phyloP scores from a whole-genome alignment of 306 rosid species.

The Casuarina equisetifolia region DNA sequence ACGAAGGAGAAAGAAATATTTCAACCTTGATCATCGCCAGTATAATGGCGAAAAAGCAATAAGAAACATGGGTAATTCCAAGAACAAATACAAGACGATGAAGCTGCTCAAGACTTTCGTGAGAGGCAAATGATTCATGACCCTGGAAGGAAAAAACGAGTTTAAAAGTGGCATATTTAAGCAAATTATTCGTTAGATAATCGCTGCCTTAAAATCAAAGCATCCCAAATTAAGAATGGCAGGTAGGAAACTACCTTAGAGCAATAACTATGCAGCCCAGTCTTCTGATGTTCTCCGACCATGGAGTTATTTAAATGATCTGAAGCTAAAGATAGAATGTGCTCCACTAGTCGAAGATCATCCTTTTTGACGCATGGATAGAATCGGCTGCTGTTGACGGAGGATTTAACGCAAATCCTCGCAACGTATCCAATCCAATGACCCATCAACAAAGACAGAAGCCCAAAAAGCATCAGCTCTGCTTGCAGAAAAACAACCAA shows the following conservation, averaged over 20 bases:
- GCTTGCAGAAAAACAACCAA: slow-evolving; percentile 26
- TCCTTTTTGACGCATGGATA: slow-evolving; percentile 60
- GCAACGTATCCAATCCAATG: slow-evolving; percentile 84
- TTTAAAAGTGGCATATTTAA: slow-evolving; percentile 7
- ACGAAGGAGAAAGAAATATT: slow-evolving; percentile 4
- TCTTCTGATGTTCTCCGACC: slow-evolving; percentile 31
- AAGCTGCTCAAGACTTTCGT: slow-evolving; percentile 92
- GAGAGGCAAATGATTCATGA: slow-evolving; percentile 80
- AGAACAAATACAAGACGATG: slow-evolving; percentile 85
- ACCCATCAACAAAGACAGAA: slow-evolving; percentile 86
- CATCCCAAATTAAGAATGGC: neutral
- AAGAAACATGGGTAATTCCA: slow-evolving; percentile 75
- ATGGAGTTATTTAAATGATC: slow-evolving; percentile 43
- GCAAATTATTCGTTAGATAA: neutral
- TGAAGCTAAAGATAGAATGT: slow-evolving; percentile 24
- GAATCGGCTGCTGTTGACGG: slow-evolving; percentile 60
- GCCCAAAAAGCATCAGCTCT: slow-evolving; percentile 93
- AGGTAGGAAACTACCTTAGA: slow-evolving; percentile 53
- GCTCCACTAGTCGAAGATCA: slow-evolving; percentile 22
- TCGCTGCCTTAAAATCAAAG: slow-evolving; percentile 5
- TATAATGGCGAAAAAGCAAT: slow-evolving; percentile 73
- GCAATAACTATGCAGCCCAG: slow-evolving; percentile 49
- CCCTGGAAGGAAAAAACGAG: slow-evolving; percentile 46
- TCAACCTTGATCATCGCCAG: slow-evolving; percentile 83
- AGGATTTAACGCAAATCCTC: slow-evolving; percentile 76